phyloP scores from a whole-genome alignment of 2,329 filamentous ascomycete species.

The Elsinoe arachidis region DNA sequence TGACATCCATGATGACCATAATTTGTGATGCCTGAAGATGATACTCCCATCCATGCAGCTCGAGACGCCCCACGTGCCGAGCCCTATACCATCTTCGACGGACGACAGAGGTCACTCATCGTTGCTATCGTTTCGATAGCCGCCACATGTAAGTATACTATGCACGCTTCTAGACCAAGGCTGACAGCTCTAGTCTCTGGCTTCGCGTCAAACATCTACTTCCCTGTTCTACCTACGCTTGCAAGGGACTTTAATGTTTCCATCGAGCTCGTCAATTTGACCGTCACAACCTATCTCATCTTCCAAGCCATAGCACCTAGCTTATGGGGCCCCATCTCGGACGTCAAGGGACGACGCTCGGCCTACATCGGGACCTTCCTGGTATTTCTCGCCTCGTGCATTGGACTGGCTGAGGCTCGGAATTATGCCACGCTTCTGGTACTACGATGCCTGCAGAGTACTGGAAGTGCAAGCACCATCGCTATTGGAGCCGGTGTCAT shows the following conservation, averaged over 20 bases:
- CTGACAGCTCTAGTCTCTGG: constrained; percentile 26
- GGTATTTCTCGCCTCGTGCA: constrained; percentile 33
- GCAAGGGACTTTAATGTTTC: constrained; percentile 34
- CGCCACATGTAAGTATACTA: constrained; percentile 24
- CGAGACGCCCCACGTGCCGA: constrained; percentile 7
- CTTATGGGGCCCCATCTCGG: constrained; percentile 35
- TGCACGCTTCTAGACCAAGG: background rate
- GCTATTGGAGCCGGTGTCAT: constrained; percentile 36
- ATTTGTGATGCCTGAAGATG: too few species aligned
- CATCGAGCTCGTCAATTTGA: constrained; percentile 31
- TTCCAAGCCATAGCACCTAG: constrained; percentile 38
- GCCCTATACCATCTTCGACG: constrained; percentile 45
- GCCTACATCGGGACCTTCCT: constrained; percentile 34
- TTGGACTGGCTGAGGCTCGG: constrained; percentile 33
- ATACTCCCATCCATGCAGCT: background rate
- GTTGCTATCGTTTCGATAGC: constrained; percentile 36
- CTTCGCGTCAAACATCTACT: constrained; percentile 40
- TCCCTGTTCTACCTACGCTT: constrained; percentile 36
- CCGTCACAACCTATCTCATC: constrained; percentile 39
- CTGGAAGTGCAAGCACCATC: constrained; percentile 37
- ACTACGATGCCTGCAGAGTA: constrained; percentile 36
- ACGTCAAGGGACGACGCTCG: constrained; percentile 33
- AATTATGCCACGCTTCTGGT: constrained; percentile 34
- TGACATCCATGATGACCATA: too few species aligned
- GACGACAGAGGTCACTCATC: constrained; percentile 41